A percentile compares a stretch with the other conserved stretches of the same genome.
Evolutionary conservation across 306 rosid genomes (phyloP).

Genomic region (Pachyrhizus erosus): DNA sequence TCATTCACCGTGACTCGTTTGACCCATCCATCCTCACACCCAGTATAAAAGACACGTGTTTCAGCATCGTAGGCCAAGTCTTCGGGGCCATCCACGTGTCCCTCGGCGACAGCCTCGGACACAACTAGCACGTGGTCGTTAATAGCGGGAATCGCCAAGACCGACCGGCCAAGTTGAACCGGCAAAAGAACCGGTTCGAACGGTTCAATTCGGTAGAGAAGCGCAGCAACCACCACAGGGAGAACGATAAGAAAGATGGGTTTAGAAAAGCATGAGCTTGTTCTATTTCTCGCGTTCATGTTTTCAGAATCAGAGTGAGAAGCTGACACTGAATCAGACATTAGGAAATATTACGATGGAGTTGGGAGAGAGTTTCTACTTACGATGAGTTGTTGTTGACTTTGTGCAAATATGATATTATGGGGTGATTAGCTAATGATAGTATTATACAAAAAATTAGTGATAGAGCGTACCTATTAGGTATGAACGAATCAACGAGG

Average conservation of each 20-base stretch:
- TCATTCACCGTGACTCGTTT: slow-evolving; percentile 61
- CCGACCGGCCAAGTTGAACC: slow-evolving; percentile 28
- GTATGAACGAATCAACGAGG: too few species aligned
- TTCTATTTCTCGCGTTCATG: neutral
- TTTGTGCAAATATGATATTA: too few species aligned
- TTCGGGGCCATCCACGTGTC: slow-evolving; percentile 53
- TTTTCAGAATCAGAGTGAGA: neutral
- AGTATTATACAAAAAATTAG: too few species aligned
- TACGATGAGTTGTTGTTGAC: too few species aligned
- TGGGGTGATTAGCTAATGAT: too few species aligned
- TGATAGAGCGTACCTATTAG: too few species aligned
- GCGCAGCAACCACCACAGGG: slow-evolving; percentile 34
- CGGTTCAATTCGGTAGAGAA: slow-evolving; percentile 52
- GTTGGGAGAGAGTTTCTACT: too few species aligned
- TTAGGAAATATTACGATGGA: neutral
- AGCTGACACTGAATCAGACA: neutral
- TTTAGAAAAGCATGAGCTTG: neutral
- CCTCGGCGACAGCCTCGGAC: slow-evolving; percentile 50
- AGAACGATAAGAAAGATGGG: neutral
- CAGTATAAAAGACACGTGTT: slow-evolving; percentile 63
- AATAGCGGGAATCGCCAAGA: slow-evolving; percentile 29
- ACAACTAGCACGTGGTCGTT: slow-evolving; percentile 47
- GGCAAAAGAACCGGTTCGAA: slow-evolving; percentile 57
- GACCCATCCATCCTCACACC: slow-evolving; percentile 80
- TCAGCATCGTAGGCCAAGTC: slow-evolving; percentile 58